phyloP scores from a whole-genome alignment of 2,329 filamentous ascomycete genomes.

The Penicillium sp. region DNA sequence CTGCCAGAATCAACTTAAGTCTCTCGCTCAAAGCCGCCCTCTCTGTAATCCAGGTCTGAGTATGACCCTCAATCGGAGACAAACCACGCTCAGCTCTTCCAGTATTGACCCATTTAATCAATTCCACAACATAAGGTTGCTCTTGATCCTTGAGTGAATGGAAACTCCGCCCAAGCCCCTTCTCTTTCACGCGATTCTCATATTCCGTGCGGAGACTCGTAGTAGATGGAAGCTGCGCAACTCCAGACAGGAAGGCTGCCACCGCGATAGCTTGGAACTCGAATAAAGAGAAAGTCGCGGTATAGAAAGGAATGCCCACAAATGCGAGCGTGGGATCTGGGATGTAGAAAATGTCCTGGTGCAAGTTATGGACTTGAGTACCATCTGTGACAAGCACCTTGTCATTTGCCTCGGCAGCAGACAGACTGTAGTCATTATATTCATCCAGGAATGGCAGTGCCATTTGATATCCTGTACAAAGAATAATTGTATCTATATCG shows the following conservation, averaged over 20 bases:
- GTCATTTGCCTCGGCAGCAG: slow-evolving; percentile 51
- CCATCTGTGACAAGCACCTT: slow-evolving; percentile 63
- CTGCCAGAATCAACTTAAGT: slow-evolving; percentile 20
- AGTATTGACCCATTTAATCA: slow-evolving; percentile 40
- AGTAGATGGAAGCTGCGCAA: slow-evolving; percentile 48
- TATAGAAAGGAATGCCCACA: slow-evolving; percentile 65
- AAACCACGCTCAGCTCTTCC: slow-evolving; percentile 20
- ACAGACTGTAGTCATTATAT: slow-evolving; percentile 49
- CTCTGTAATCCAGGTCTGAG: slow-evolving; percentile 30
- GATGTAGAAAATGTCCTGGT: slow-evolving; percentile 72
- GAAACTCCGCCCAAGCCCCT: slow-evolving; percentile 37
- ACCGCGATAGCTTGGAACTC: slow-evolving; percentile 67
- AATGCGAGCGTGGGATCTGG: slow-evolving; percentile 64
- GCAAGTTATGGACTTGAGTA: slow-evolving; percentile 63
- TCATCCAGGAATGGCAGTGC: slow-evolving; percentile 63
- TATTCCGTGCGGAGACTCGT: slow-evolving; percentile 42
- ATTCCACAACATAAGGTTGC: slow-evolving; percentile 34
- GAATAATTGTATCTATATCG: slow-evolving; percentile 61
- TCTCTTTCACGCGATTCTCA: slow-evolving; percentile 20
- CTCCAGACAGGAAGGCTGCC: slow-evolving; percentile 57
- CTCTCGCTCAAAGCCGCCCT: slow-evolving; percentile 28
- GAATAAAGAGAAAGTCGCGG: slow-evolving; percentile 67
- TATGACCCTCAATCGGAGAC: slow-evolving; percentile 32
- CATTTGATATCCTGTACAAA: slow-evolving; percentile 69
- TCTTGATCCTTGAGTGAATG: slow-evolving; percentile 41